Percentiles rank a stretch among this genome's conserved stretches.
Conservation (phyloP, 2,329 filamentous ascomycete genomes). For the Cercospora sp. region DNA sequence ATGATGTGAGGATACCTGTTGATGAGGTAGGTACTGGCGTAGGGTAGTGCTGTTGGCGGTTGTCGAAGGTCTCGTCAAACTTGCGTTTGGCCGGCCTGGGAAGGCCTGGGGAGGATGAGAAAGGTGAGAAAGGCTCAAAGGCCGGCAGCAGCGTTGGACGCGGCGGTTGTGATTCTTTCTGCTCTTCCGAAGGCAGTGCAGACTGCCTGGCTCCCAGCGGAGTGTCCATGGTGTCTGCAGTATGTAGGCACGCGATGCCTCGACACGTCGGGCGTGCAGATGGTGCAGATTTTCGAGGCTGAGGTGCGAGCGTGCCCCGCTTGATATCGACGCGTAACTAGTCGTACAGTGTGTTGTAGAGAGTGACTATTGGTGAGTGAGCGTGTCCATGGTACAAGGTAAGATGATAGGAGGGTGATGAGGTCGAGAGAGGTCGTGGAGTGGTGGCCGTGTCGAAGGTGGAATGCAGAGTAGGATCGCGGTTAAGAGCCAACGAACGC, state of each 20-base stretch:
- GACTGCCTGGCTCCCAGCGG: conserved; percentile 19
- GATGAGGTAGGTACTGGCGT: conserved; percentile 93
- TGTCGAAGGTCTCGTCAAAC: conserved; percentile 49
- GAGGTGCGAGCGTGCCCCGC: conserved; percentile 18
- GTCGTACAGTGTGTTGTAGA: conserved; percentile 13
- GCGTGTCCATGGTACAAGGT: conserved; percentile 17
- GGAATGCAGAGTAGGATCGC: conserved; percentile 13
- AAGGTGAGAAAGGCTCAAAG: conserved; percentile 62
- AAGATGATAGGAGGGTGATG: conserved; percentile 2
- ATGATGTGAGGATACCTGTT: conserved; percentile 85
- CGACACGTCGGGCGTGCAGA: conserved; percentile 18
- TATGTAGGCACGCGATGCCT: conserved; percentile 28
- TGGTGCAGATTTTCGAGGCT: conserved; percentile 20
- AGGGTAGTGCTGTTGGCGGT: conserved; percentile 69
- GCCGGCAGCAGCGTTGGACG: conserved; percentile 70
- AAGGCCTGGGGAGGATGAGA: conserved; percentile 74
- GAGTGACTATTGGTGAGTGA: conserved; percentile 17
- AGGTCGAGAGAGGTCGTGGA: conserved; percentile 11
- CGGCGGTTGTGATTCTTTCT: conserved; percentile 27
- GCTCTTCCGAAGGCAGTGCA: conserved; percentile 24
- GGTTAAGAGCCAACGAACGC: conserved; percentile 7
- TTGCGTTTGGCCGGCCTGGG: conserved; percentile 69
- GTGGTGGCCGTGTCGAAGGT: conserved; percentile 14
- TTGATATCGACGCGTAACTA: conserved; percentile 20
- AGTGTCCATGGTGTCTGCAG: conserved; percentile 30